Conservation (phyloP, 371 early-diverging fungal species). For the Basidiobolus meristosporus region DNA sequence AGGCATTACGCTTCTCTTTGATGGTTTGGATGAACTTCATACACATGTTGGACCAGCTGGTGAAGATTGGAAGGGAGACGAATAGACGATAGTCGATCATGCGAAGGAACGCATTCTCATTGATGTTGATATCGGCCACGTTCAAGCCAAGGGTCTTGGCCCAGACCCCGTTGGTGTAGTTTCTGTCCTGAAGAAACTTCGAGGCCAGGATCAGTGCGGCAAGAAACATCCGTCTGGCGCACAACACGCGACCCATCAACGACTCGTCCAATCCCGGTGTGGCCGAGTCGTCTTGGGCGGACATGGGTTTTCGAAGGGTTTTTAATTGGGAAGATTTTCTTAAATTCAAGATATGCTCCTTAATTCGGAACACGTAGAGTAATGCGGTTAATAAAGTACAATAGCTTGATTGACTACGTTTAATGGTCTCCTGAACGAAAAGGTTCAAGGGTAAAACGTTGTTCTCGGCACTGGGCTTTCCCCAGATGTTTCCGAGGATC, state of each 20-base stretch:
- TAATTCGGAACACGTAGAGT: conserved; percentile 38
- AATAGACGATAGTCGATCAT: too few relatives aligned
- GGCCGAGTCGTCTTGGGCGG: too few relatives aligned
- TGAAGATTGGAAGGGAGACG: too few relatives aligned
- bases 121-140: conserved; percentile 46
- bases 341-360: conserved; percentile 1
- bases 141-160: conserved; percentile 50
- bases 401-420: conserved; percentile 54
- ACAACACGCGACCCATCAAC: conserved; percentile 18
- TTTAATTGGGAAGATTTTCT: not conserved
- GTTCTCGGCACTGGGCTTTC: too few relatives aligned
- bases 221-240: conserved; percentile 68
- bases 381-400: conserved; percentile 56
- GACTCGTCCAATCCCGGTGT: too few relatives aligned
- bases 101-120: too few relatives aligned
- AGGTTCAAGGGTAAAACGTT: conserved; percentile 41
- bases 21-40: too few relatives aligned
- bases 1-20: too few relatives aligned
- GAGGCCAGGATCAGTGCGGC: conserved; percentile 59
- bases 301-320: too few relatives aligned
- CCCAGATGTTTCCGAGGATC: too few relatives aligned
- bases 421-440: conserved; percentile 58
- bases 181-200: conserved; percentile 59
- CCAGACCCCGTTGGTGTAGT: conserved; percentile 68
- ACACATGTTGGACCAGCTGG: too few relatives aligned